Conservation (phyloP, 495 filamentous ascomycete genomes). For the Aspergillus sparsus region DNA sequence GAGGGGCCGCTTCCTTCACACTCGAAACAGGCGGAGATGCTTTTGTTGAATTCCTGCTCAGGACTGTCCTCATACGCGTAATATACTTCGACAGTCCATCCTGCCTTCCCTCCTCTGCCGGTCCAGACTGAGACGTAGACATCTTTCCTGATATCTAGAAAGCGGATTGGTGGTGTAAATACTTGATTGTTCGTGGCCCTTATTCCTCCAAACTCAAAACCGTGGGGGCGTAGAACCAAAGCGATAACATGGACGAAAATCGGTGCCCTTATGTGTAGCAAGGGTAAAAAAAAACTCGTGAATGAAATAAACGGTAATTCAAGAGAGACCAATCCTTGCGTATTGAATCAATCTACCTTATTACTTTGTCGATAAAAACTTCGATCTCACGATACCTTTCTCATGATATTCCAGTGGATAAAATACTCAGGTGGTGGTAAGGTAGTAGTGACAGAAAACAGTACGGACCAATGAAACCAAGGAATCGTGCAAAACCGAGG, state of each 20-base stretch:
- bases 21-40: conserved; percentile 38
- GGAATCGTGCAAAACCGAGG: neutral
- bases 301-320: too few relatives aligned
- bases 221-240: neutral
- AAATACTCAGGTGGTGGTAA: neutral
- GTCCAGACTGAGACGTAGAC: conserved; percentile 29
- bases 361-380: neutral
- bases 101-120: conserved; percentile 50
- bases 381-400: neutral
- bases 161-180: neutral
- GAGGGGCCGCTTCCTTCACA: conserved; percentile 18
- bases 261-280: too few relatives aligned
- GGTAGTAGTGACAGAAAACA: neutral
- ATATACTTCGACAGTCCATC: conserved; percentile 64
- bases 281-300: too few relatives aligned
- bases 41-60: conserved; percentile 53
- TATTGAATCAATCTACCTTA: neutral
- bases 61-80: conserved; percentile 62
- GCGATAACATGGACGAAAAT: neutral
- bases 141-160: conserved; percentile 23
- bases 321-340: neutral
- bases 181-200: neutral
- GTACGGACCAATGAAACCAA: neutral
- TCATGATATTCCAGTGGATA: conserved; percentile 4
- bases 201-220: conserved; percentile 3